Percentiles rank a stretch among this genome's conserved stretches.
Evolutionary conservation across 2,329 filamentous ascomycete species (phyloP).

Genomic region (Fusarium austroafricanum): DNA sequence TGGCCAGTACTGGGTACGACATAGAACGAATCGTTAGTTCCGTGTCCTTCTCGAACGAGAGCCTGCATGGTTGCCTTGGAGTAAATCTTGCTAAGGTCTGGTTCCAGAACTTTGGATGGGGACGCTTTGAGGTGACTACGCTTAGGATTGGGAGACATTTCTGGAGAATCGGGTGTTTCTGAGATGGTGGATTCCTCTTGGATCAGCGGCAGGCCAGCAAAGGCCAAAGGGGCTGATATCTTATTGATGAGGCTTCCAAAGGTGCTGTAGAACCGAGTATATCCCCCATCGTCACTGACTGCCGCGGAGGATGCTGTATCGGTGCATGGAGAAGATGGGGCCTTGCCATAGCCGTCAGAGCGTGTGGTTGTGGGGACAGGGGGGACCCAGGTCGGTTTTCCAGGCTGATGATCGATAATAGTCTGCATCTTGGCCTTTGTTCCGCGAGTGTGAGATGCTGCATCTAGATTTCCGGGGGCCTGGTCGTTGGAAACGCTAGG

Average conservation of each 20-base stretch:
- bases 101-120: constrained; percentile 52
- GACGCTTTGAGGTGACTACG: constrained; percentile 52
- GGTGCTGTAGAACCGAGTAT: constrained; percentile 90
- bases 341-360: constrained; percentile 44
- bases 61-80: constrained; percentile 87
- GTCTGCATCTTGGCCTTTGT: constrained; percentile 66
- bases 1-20: constrained; percentile 93
- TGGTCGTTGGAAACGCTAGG: constrained; percentile 81
- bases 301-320: constrained; percentile 40
- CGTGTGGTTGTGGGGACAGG: constrained; percentile 49
- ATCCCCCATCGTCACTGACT: constrained; percentile 75
- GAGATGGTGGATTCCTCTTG: constrained; percentile 58
- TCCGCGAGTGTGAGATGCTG: constrained; percentile 62
- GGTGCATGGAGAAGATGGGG: constrained; percentile 41
- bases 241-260: constrained; percentile 90
- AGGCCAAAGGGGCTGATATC: constrained; percentile 89
- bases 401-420: constrained; percentile 64
- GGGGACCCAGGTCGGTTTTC: constrained; percentile 66
- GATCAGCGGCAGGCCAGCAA: constrained; percentile 87
- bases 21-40: constrained; percentile 84
- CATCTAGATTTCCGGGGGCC: constrained; percentile 75
- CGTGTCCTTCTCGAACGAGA: constrained; percentile 75
- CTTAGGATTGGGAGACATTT: constrained; percentile 55
- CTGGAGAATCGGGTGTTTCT: constrained; percentile 51
- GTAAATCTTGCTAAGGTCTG: constrained; percentile 85